Evolutionary conservation across 129 eudicot species (phyloP), one percentile per base, ranked within the genome.

Genomic region (Arctium lappa): DNA sequence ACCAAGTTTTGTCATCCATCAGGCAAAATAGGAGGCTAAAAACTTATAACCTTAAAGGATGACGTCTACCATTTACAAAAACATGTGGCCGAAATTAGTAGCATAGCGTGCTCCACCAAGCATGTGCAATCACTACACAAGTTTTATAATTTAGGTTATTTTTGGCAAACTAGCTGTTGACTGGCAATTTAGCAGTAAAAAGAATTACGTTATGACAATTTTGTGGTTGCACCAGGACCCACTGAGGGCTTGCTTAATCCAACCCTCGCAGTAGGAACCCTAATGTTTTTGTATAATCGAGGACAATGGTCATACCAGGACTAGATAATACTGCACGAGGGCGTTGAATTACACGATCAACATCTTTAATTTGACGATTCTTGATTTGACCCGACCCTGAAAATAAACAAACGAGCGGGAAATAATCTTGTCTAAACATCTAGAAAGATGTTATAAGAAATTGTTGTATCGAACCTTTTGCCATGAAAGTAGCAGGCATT

Each of bases 251-350:
- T 22, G 27, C 27, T 22, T 22, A 22, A 22, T 22, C 27, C 27
- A 22, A 22, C 27, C 27, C 27, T 22, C 27, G 27, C 27, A 22
- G 27, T 22, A 22, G 27, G 27, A 22, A 22, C 27, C 27, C 27
- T 22, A 22, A 22, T 22, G 27, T 22, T 22, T 42, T 42, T 9
- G 9, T 42, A 27, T 56, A 48, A 46, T 9, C 11, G 12, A 7
- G 29, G 11, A 48, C 11, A 70, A 78, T 50, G 15, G 38, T 18
- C 82, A 72, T 84, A 84, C 80, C 83, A 8, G 87, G 87, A 73
- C 83, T 84, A 78, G 87, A 84, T 72, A 84, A 78, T 63, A 84
- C 76, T 4, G 87, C 87, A 78, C 87, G 87, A 38, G 87, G 87
- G 0, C 87, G 87, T 73, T 84, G 87, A 73, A 42, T 68, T 62